Base-by-base conservation (phyloP, 2,329 filamentous ascomycete species). In the Pseudogymnoascus pannorum region DNA sequence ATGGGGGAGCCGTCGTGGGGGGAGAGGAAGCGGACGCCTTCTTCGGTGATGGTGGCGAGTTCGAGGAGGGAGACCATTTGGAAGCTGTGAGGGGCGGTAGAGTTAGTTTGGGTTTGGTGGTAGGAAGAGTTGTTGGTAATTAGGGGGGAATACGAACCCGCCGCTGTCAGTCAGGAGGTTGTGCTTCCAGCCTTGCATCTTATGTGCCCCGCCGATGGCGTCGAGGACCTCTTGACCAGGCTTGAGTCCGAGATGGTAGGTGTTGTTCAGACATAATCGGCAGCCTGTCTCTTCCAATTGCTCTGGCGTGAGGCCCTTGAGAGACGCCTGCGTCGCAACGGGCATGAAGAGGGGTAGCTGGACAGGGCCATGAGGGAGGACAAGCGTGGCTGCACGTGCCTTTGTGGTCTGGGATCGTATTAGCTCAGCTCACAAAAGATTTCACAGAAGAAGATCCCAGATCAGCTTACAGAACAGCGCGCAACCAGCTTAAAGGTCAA, bases 31-130 rank as follows among this genome's bases (percentile, higher is more conserved):
- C 89, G 87, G 6, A 99, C 95, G 59, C 94, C 94, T 75, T 97
- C 74, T 62, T 99, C 95, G 0, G 94, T 97, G 64, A 99, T 87
- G 65, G 88, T 92, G 59, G 94, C 94, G 59, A 99, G 85, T 72
- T 96, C 90, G 59, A 99, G 84, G 33, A 99, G 81, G 64, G 92
- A 97, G 61, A 99, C 95, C 94, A 99, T 99, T 75, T 99, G 94
- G 75, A 99, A 99, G 63, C 93, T 96, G 73, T 59, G 22, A 33
- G 20, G 68, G 74, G 64, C 26, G 26, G 26, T n/a, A 72, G 71
- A 26, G 38, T 29, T 31, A 26, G 22, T 48, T 35, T 33, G 16
- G 11, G 11, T n/a, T 29, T 29, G 8, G n/a, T 22, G 18, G 12
- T 42, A 22, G 11, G 12, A 14, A 20, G 16, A 20, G 22, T 29